Conservation (phyloP, 2,329 filamentous ascomycete species). For the Epichloe hybrida region DNA sequence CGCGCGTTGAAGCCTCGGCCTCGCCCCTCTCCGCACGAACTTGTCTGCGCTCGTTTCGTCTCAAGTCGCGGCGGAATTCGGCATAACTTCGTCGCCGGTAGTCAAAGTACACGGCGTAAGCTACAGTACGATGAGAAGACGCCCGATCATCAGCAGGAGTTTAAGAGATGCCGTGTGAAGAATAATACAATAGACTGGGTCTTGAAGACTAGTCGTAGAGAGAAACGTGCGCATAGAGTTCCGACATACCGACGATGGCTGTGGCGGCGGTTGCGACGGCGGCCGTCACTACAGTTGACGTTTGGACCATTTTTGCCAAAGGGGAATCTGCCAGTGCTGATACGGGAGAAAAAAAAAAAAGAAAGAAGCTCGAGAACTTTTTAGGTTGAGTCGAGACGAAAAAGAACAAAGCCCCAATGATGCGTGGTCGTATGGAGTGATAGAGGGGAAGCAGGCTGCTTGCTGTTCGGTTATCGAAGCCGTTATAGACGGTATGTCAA, state of each 20-base stretch:
- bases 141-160: not conserved
- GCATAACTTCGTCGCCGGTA: slow-evolving; percentile 49
- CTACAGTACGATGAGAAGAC: slow-evolving; percentile 20
- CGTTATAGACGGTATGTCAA: not conserved
- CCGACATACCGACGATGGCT: slow-evolving; percentile 41
- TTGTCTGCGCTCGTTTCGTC: slow-evolving; percentile 63
- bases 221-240: not conserved
- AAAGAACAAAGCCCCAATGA: not conserved
- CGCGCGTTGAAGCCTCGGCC: slow-evolving; percentile 48
- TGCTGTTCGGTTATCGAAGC: not conserved
- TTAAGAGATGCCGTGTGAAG: not conserved
- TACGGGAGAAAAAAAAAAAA: not conserved
- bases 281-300: slow-evolving; percentile 44
- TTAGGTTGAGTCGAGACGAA: not conserved
- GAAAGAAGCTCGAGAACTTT: not conserved
- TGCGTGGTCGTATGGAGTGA: not conserved
- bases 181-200: slow-evolving; percentile 8
- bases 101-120: slow-evolving; percentile 57
- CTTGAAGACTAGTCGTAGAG: not conserved
- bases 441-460: not conserved
- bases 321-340: not conserved
- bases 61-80: slow-evolving; percentile 53
- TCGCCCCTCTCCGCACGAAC: slow-evolving; percentile 59
- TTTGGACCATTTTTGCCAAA: slow-evolving; percentile 29
- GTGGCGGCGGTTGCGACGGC: slow-evolving; percentile 47